Conservation (phyloP, 805 yeast genomes). For the Yamadazyma tumulicola region DNA sequence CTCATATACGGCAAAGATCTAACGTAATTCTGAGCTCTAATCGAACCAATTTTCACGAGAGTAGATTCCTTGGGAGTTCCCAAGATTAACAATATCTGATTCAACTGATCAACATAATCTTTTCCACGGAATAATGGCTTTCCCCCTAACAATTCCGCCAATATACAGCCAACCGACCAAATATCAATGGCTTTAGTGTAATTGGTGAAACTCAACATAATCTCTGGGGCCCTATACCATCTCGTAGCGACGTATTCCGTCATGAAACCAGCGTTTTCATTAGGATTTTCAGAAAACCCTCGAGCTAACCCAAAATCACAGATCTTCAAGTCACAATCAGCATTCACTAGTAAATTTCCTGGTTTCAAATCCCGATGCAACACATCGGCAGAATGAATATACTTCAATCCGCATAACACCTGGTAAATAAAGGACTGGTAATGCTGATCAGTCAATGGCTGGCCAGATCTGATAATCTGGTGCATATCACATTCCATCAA, state of each 20-base stretch:
- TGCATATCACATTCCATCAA: constrained; percentile 99
- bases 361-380: constrained; percentile 94
- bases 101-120: constrained; percentile 93
- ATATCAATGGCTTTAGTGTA: constrained; percentile 95
- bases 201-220: constrained; percentile 90
- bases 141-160: constrained; percentile 91
- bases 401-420: constrained; percentile 83
- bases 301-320: constrained; percentile 97
- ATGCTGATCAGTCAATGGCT: constrained; percentile 90
- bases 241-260: constrained; percentile 98
- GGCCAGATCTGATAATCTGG: constrained; percentile 91
- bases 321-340: constrained; percentile 93
- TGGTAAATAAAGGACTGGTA: constrained; percentile 92
- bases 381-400: constrained; percentile 88
- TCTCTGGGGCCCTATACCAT: constrained; percentile 99
- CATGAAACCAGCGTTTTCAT: constrained; percentile 85
- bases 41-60: constrained; percentile 58
- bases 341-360: constrained; percentile 86
- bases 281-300: constrained; percentile 80
- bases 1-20: constrained; percentile 81
- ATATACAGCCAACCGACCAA: constrained; percentile 97
- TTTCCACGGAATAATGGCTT: constrained; percentile 90
- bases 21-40: constrained; percentile 89
- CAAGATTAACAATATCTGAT: constrained; percentile 76
- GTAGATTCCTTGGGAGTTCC: constrained; percentile 80